Base-by-base conservation (phyloP, 176 grass and related monocot species). In the Pharus latifolius region DNA sequence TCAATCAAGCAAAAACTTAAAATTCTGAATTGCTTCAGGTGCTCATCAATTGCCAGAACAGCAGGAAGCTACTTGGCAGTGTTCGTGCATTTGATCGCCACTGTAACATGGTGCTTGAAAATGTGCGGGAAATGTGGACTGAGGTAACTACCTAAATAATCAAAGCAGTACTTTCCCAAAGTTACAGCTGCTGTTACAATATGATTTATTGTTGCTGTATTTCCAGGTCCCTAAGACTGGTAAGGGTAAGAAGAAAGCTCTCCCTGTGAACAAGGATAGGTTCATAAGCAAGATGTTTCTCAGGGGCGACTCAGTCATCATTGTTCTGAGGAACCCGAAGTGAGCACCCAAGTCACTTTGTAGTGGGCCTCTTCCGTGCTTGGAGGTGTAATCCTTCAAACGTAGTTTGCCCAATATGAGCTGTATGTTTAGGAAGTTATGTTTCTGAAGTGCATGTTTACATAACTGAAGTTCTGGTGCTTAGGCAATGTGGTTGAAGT, bases 231-330 rank as follows among this genome's bases (percentile, higher is more conserved):
- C 85, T 10, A 92, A 85, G 82, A 92, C 85, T 10, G 90, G 85
- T 51, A 92, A 92, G 79, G 85, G 85, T 2, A 92, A 92, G 79
- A 92, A 88, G 67, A 88, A 88, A 65, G 85, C 85, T 47, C 69
- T 92, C 15, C 90, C 82, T 9, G 78, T 88, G 31, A 92, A 88
- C 78, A 88, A 92, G 82, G 90, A 92, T 42, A 84, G 78, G 62
- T 88, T 92, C 78, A 92, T 92, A 35, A 85, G 90, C 56, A 92
- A 92, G 75, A 92, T 88, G 82, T 92, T 92, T 41, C 90, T 92
- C 50, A 70, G 85, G 37, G 90, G 85, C 1, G 85, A 92, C 68
- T 92, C 89, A 1, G 74, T 92, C 65, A 92, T 92, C 60, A 85
- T 92, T 40, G 89, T 92, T 15, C 78, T 92, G 16, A 79, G 82